phyloP scores from a whole-genome alignment of 2,329 filamentous ascomycete species.

The Apiospora sp. region DNA sequence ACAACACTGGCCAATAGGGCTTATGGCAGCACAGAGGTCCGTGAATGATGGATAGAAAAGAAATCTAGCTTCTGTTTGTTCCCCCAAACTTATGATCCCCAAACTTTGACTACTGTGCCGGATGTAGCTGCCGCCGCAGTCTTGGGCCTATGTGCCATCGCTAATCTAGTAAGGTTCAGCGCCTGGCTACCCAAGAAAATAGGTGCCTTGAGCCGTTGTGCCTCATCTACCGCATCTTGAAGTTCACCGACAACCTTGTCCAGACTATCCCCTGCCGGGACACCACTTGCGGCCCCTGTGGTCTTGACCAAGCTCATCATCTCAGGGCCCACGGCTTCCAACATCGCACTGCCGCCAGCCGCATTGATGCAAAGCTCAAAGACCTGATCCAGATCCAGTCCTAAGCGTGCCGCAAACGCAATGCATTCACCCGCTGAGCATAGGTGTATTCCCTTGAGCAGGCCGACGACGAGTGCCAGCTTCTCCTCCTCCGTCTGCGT shows the following conservation, averaged over 20 bases:
- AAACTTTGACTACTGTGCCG: conserved; percentile 38
- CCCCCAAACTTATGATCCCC: conserved; percentile 34
- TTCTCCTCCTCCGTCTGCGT: conserved; percentile 46
- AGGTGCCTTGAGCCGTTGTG: conserved; percentile 51
- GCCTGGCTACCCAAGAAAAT: conserved; percentile 51
- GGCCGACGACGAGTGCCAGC: conserved; percentile 46
- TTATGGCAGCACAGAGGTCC: background rate
- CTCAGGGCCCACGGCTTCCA: conserved; percentile 47
- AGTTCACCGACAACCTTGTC: conserved; percentile 42
- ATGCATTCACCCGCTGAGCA: conserved; percentile 53
- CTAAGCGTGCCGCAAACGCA: conserved; percentile 49
- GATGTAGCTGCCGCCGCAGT: conserved; percentile 33
- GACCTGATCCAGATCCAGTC: conserved; percentile 54
- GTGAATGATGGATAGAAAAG: background rate
- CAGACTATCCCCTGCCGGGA: conserved; percentile 37
- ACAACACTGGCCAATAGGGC: conserved; percentile 4
- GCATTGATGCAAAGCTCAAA: conserved; percentile 55
- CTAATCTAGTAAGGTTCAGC: conserved; percentile 46
- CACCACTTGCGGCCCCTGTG: conserved; percentile 33
- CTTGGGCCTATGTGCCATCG: conserved; percentile 35
- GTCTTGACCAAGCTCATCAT: conserved; percentile 47
- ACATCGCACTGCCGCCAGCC: conserved; percentile 51
- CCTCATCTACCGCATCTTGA: conserved; percentile 50
- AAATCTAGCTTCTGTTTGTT: conserved; percentile 16
- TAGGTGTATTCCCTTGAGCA: conserved; percentile 54